Evolutionary conservation across 2,329 filamentous ascomycete species (phyloP).

Genomic region (Aspergillus brasiliensis): DNA sequence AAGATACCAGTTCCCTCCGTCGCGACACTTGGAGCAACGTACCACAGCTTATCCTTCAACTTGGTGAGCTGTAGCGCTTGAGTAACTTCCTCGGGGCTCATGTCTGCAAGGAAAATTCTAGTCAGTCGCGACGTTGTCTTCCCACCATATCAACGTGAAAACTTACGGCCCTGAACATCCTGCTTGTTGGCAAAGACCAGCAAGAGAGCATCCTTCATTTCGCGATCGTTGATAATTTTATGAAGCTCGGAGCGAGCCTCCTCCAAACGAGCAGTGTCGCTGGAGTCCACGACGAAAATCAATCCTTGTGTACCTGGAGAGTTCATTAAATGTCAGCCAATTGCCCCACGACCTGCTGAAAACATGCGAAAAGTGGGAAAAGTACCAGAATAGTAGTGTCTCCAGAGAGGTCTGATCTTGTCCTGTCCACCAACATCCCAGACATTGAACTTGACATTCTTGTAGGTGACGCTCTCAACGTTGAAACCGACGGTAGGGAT

Average conservation of each 20-base stretch:
- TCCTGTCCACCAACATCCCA: constrained; percentile 99
- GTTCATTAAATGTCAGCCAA: constrained; percentile 8
- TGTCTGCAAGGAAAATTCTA: constrained; percentile 55
- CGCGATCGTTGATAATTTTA: constrained; percentile 95
- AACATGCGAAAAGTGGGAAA: background rate
- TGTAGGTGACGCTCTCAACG: constrained; percentile 98
- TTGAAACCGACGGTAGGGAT: constrained; percentile 99
- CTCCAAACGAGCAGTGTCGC: constrained; percentile 85
- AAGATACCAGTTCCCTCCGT: constrained; percentile 79
- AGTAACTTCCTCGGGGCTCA: constrained; percentile 79
- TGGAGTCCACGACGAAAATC: constrained; percentile 98
- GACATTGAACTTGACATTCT: constrained; percentile 99
- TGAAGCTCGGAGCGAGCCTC: constrained; percentile 93
- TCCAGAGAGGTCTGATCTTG: constrained; percentile 96
- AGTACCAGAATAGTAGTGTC: constrained; percentile 87
- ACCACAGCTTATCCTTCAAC: constrained; percentile 82
- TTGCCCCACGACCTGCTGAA: background rate
- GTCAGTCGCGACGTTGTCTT: constrained; percentile 17
- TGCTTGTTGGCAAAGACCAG: constrained; percentile 99
- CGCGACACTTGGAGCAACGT: constrained; percentile 79
- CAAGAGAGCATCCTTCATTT: constrained; percentile 94
- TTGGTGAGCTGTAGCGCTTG: constrained; percentile 74
- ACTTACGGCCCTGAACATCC: constrained; percentile 78
- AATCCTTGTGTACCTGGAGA: constrained; percentile 84
- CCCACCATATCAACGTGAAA: background rate